A percentile compares a stretch with the other conserved stretches of the same genome.
These are phyloP conservation scores for Begonia masoniana DNA, from an alignment of 306 rosid genomes.

Conservation along the genomic window DNA sequence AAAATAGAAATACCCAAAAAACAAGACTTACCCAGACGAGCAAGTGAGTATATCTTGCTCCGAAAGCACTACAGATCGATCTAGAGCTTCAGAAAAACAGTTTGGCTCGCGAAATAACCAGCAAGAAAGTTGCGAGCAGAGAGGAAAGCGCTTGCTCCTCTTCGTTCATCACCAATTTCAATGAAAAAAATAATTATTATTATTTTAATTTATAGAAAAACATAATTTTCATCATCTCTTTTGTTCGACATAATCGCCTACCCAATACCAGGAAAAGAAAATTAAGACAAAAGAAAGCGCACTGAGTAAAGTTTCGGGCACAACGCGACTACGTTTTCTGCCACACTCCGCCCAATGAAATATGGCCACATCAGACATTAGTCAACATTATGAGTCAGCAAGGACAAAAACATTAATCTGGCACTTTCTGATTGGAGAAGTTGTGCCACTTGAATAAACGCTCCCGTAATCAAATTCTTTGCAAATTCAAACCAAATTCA, in stretches of 20 bases:
- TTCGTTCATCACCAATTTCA: slow-evolving; percentile 11
- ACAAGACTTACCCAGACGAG: neutral
- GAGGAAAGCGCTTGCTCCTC: neutral
- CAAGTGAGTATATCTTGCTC: slow-evolving; percentile 2
- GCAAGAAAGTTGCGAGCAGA: slow-evolving; percentile 4
- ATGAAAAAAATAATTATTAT: slow-evolving; percentile 1
- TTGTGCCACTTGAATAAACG: neutral
- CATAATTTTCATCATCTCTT: neutral
- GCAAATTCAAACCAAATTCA: neutral
- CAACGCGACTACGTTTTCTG: neutral
- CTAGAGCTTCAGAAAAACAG: slow-evolving; percentile 2
- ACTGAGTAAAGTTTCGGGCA: neutral
- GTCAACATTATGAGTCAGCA: too few species aligned
- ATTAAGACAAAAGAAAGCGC: slow-evolving; percentile 1
- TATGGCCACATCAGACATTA: neutral
- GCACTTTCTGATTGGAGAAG: too few species aligned
- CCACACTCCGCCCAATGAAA: neutral
- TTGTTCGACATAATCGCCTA: slow-evolving; percentile 7
- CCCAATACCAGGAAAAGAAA: neutral
- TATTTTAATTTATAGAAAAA: neutral
- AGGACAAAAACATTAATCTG: too few species aligned
- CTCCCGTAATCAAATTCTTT: neutral
- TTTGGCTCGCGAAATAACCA: slow-evolving; percentile 7
- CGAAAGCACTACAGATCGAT: slow-evolving; percentile 2
- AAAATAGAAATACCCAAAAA: neutral